Base-by-base conservation (phyloP, 352 stramenopile genomes). In the Globisporangium spinosum region DNA sequence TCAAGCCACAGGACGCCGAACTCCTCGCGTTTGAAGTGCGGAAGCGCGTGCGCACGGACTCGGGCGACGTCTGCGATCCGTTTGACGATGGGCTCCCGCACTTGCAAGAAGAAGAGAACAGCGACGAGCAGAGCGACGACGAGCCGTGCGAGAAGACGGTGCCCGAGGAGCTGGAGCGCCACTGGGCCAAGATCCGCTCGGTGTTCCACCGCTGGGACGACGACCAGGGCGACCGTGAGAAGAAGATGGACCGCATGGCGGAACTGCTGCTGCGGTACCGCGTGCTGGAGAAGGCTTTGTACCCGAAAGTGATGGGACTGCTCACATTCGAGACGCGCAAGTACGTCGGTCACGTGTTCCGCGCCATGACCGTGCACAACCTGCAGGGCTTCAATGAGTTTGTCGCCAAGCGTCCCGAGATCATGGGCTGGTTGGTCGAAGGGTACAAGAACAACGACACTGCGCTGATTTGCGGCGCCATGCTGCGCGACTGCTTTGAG, bases 251-350 rank as follows among this genome's bases (percentile, higher is more conserved):
- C 61, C 82, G 86, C 65, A 88, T 93, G 77, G 84, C 83, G 13
- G 84, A 93, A 63, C 67, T 92, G 61, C 69, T 93, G 53, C 62
- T 91, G 64, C 85, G 85, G 45, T 89, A 84, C 65, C 83, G 79
- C 25, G 80, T 93, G 66, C 65, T 93, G 12, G 85, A 93, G 69
- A 90, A 91, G 65, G 80, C 86, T 65, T 54, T 93, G 53, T 72
- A 85, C 58, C 87, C 87, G 10, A 89, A 89, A 57, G 80, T 95
- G 58, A 69, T 95, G 35, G 75, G 68, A 9, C 77, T 82, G 56
- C 73, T 95, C 51, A 91, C 85, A 49, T 95, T 95, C 58, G 83
- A 95, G 75, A 88, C 83, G 25, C 87, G 83, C 73, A 95, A 93
- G 76, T 91, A 90, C 54, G 79, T 95, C 25, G 80, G 77, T 45